Evolutionary conservation across 1,284 basidiomycete genomes (phyloP).

Genomic region (Neonothopanus nambi): DNA sequence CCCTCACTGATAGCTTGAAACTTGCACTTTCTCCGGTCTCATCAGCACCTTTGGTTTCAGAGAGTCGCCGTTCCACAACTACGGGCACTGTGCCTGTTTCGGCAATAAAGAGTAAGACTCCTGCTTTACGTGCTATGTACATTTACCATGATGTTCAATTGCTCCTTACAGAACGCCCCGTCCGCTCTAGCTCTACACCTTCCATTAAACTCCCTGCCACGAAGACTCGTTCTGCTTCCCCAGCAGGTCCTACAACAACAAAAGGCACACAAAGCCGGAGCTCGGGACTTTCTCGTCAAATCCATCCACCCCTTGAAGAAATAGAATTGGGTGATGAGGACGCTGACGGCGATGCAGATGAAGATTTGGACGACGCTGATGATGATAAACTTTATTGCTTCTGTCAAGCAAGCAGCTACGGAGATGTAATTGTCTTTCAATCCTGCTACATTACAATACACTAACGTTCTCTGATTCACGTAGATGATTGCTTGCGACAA

Average conservation of each 20-base stretch:
- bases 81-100: not conserved
- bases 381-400: constrained; percentile 48
- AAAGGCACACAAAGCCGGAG: constrained; percentile 23
- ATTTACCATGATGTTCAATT: not conserved
- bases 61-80: constrained; percentile 19
- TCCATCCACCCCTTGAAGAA: constrained; percentile 32
- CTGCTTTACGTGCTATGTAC: not conserved
- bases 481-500: constrained; percentile 54
- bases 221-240: constrained; percentile 13
- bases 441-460: not conserved
- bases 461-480: constrained; percentile 5
- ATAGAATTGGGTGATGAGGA: constrained; percentile 15
- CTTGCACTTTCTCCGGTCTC: constrained; percentile 42
- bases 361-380: constrained; percentile 27
- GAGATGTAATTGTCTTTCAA: constrained; percentile 36
- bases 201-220: constrained; percentile 16
- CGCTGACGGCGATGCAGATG: constrained; percentile 14
- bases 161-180: constrained; percentile 6
- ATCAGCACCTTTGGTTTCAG: constrained; percentile 23
- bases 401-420: constrained; percentile 50
- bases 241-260: constrained; percentile 2
- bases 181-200: constrained; percentile 8
- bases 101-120: constrained; percentile 15
- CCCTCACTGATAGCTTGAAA: constrained; percentile 51
- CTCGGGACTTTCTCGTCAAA: constrained; percentile 45